Base-by-base conservation (phyloP, 139 green algal species). In the Marvania coccoides region DNA sequence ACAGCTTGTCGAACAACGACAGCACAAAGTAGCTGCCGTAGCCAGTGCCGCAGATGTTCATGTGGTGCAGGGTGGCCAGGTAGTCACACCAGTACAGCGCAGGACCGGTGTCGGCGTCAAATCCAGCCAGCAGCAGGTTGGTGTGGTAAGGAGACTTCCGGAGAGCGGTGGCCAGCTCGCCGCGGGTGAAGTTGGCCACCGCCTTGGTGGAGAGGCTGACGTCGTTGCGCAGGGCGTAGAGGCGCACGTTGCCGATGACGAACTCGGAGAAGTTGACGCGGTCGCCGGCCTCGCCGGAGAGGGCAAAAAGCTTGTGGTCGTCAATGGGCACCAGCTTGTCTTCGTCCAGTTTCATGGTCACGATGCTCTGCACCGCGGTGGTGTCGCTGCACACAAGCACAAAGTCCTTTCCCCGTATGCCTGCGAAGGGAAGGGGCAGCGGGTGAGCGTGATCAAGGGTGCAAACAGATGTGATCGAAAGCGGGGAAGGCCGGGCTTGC, bases 41-140 rank as follows among this genome's bases (percentile, higher is more conserved):
- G 37, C 95, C 95, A 13, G 88, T 95, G n/a, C 90, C 91, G 5
- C 85, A 90, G 26, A 91, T 91, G 83, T 99, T 97, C 78, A 97
- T 85, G 71, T 94, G 93, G 82, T 96, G 92, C 62, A 96, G 75
- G 3, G 95, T 98, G 14, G 90, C 94, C 28, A 99, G 81, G 81
- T 99, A 98, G 81, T 99, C 95, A 54, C 97, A 74, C 89, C 90
- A 98, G 76, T 97, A 99, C 42, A 99, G 75, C 0, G 85, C 81
- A 1, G 95, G 72, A 0, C 93, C 92, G 0, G 72, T 68, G 6
- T 63, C 75, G 58, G 95, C 74, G 62, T 99, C 94, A 64, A 82
- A 98, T 1, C 95, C 95, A 6, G 90, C 95, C 26, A 99, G 65
- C 29, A 99, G 73, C 55, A 98, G 59, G 82, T 99, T 99, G 65